These are phyloP conservation scores for Vigna trinervia DNA, from an alignment of 306 rosid genomes.

Conservation along the genomic window DNA sequence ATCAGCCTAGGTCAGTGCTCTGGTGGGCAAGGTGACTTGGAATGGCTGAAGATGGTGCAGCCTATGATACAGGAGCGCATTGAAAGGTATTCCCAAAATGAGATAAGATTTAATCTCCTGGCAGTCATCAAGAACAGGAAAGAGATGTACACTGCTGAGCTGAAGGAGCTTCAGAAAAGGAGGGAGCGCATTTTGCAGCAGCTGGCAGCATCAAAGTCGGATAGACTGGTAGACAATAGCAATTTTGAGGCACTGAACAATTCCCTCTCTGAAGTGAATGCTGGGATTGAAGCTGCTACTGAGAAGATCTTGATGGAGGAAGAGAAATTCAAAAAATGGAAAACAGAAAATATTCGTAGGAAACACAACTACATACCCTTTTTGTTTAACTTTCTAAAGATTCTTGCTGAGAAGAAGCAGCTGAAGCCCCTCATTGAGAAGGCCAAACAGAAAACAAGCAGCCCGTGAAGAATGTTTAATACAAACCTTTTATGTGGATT, in stretches of 20 bases:
- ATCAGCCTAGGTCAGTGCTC: conserved; percentile 95
- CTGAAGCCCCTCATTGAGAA: conserved; percentile 97
- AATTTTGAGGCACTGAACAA: conserved; percentile 79
- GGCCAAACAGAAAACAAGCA: conserved; percentile 87
- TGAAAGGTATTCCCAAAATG: conserved; percentile 85
- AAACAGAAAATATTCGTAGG: conserved; percentile 88
- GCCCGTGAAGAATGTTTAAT: conserved; percentile 59
- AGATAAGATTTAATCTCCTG: conserved; percentile 92
- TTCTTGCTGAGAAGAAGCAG: conserved; percentile 98
- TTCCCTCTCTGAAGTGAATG: conserved; percentile 88
- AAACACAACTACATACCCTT: conserved; percentile 99
- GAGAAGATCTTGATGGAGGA: conserved; percentile 93
- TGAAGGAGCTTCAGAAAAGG: conserved; percentile 96
- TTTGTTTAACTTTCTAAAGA: conserved; percentile 91
- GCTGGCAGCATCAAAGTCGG: conserved; percentile 69
- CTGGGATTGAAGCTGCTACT: conserved; percentile 87
- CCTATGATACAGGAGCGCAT: conserved; percentile 96
- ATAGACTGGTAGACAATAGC: conserved; percentile 62
- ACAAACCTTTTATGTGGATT: conserved; percentile 35
- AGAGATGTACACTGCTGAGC: conserved; percentile 86
- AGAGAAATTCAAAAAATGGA: conserved; percentile 94
- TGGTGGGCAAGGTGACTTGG: conserved; percentile 82
- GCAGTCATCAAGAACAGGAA: conserved; percentile 92
- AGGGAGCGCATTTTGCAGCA: conserved; percentile 97
- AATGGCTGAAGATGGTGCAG: conserved; percentile 91